A percentile compares a stretch with the other conserved stretches of the same genome.
Conservation (phyloP, 78 protist species). For the Guillardia theta region DNA sequence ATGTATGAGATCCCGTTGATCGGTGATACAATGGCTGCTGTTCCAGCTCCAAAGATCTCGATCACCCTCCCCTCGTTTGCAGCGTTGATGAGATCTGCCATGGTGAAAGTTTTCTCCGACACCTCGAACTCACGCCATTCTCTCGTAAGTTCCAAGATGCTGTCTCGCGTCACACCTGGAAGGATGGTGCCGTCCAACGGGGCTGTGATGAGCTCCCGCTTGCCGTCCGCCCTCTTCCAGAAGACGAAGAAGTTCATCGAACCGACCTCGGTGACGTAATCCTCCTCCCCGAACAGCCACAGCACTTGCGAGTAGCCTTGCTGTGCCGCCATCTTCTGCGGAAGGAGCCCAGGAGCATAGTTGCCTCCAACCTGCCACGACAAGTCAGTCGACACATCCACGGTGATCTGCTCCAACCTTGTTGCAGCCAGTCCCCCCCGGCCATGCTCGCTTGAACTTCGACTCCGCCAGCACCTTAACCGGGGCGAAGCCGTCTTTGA, state of each 20-base stretch:
- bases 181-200: constrained; percentile 91
- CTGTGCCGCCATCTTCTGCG: constrained; percentile 80
- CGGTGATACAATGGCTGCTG: constrained; percentile 91
- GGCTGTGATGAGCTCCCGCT: constrained; percentile 63
- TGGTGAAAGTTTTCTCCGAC: constrained; percentile 78
- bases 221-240: constrained; percentile 79
- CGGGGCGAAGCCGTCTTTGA: constrained; percentile 84
- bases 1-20: constrained; percentile 74
- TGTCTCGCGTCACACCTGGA: constrained; percentile 61
- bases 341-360: constrained; percentile 91
- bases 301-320: constrained; percentile 88
- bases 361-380: constrained; percentile 67
- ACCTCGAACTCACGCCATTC: neutral
- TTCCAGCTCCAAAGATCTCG: constrained; percentile 96
- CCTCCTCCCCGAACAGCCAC: constrained; percentile 89
- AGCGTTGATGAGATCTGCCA: constrained; percentile 80
- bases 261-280: constrained; percentile 96
- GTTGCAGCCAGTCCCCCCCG: constrained; percentile 80
- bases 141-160: constrained; percentile 23
- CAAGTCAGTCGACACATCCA: neutral
- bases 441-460: constrained; percentile 74
- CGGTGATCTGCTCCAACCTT: constrained; percentile 44
- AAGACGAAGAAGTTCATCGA: constrained; percentile 94
- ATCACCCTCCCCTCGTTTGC: constrained; percentile 45
- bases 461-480: constrained; percentile 84